Base-by-base conservation (phyloP, 441 rosid species). In the Erysimum cheiri region DNA sequence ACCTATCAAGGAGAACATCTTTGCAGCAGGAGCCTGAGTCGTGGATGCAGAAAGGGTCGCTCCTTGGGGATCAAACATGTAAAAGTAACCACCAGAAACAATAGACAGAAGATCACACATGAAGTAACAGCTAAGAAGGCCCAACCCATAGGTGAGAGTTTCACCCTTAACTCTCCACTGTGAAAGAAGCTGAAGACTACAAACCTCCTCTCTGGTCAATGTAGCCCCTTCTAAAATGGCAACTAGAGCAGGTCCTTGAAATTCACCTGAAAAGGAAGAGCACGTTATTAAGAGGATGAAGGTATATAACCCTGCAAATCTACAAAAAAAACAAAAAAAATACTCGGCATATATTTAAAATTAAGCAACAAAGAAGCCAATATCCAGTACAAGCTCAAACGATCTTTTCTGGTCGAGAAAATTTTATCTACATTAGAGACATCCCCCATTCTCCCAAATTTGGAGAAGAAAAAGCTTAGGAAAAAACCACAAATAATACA, bases 1-100 rank as follows among this genome's bases (percentile, higher is more conserved):
- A 95, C 99, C 99, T 83, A 81, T 83, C 87, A 92, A 79, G 75
- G 98, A 85, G 79, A 95, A 95, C 85, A 87, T 84, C 83, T 95
- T 95, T 76, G 85, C 99, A 47, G 92, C 83, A 33, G 98, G 95
- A 76, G 80, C 75, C 81, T 74, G 86, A 79, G 84, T 85, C 72
- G 96, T 87, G 65, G 95, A 82, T 50, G 72, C 66, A 75, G 91
- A 79, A 61, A 95, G 95, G 67, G 88, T 89, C 64, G 85, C 77
- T 81, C 98, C 95, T 80, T 70, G 84, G 58, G 99, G 99, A 84
- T 95, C 99, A 78, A 95, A 95, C 88, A 95, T 86, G 84, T 95
- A 95, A 77, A 87, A 87, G 85, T 85, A 76, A 75, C 96, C 97
- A 68, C 92, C 94, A 80, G 99, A 95, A 69, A 90, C 80, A 77